These are phyloP conservation scores for Dendrobium catenatum DNA, from an alignment of 106 monocot species.

Conservation along the genomic window DNA sequence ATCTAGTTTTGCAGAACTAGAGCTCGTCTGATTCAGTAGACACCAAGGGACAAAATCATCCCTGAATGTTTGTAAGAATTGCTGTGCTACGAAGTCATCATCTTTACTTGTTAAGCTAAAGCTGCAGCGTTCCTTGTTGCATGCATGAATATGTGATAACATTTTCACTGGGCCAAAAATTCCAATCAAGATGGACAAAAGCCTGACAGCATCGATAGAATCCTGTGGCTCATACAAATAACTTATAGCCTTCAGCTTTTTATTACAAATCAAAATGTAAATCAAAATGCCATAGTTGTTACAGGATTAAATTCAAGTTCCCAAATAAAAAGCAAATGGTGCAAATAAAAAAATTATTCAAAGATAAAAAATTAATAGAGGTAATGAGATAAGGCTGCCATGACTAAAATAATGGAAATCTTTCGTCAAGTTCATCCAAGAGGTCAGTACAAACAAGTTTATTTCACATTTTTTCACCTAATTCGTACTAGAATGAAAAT, in stretches of 20 bases:
- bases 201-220: slow-evolving; percentile 48
- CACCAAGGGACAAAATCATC: slow-evolving; percentile 85
- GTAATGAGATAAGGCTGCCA: not conserved
- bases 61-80: slow-evolving; percentile 49
- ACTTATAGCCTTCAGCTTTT: not conserved
- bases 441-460: not conserved
- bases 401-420: not conserved
- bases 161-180: slow-evolving; percentile 62
- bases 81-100: slow-evolving; percentile 14
- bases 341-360: not conserved
- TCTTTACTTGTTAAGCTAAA: slow-evolving; percentile 9
- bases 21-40: slow-evolving; percentile 29
- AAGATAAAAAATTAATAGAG: not conserved
- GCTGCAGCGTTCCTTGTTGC: slow-evolving; percentile 8
- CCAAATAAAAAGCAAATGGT: not conserved
- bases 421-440: not conserved
- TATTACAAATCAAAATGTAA: not conserved
- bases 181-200: slow-evolving; percentile 44
- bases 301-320: not conserved
- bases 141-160: slow-evolving; percentile 28
- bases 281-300: not conserved
- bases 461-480: not conserved
- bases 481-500: not conserved
- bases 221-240: slow-evolving; percentile 44
- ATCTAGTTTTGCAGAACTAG: slow-evolving; percentile 65